phyloP scores from a whole-genome alignment of 2,329 filamentous ascomycete genomes.

The Xylogone sp. region DNA sequence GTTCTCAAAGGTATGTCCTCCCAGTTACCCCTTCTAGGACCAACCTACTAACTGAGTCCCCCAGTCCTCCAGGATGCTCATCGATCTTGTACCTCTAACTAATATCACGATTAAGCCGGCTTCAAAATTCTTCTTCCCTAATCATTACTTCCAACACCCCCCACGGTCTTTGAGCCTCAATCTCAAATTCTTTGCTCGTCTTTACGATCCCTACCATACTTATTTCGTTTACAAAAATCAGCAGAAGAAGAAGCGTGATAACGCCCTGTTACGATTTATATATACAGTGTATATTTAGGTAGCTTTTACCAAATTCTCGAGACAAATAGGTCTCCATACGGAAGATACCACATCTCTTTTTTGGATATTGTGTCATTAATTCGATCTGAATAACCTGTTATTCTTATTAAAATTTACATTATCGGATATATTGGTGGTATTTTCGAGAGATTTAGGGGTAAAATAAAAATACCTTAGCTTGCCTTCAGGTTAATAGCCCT shows the following conservation, averaged over 20 bases:
- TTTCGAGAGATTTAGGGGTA: not conserved
- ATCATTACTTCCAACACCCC: not conserved
- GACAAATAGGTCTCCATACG: not conserved
- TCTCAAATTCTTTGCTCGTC: not conserved
- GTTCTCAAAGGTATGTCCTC: conserved; percentile 41
- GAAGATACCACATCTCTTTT: not conserved
- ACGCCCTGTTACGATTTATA: not conserved
- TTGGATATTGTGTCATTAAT: not conserved
- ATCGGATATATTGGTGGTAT: not conserved
- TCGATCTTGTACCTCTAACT: conserved; percentile 20
- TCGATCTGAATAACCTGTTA: not conserved
- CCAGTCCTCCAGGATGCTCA: conserved; percentile 25
- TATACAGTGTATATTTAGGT: not conserved
- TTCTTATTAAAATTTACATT: not conserved
- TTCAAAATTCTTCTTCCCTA: not conserved
- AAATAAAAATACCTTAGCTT: not conserved
- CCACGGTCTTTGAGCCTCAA: not conserved
- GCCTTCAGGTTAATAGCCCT: too few relatives aligned
- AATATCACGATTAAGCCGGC: not conserved
- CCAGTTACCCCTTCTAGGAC: not conserved
- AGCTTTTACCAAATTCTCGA: not conserved
- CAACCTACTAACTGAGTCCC: conserved; percentile 7
- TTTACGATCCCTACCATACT: not conserved
- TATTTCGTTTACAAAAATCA: not conserved
- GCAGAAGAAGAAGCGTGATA: not conserved